Percentiles rank a stretch among this genome's conserved stretches.
Conservation (phyloP, 1,284 basidiomycete species). For the Pulchroboletus neoregius region DNA sequence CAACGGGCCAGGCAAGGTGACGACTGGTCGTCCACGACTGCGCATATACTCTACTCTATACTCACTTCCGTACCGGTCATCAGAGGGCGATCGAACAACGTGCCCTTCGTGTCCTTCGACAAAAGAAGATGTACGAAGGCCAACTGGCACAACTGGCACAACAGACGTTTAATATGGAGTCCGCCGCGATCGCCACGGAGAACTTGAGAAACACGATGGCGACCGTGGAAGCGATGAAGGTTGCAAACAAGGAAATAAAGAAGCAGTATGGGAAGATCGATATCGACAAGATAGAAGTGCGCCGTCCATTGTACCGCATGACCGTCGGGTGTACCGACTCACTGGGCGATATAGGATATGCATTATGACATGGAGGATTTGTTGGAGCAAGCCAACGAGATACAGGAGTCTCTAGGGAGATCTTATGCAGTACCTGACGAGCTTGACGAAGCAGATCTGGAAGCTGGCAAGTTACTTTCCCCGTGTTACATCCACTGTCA, state of each 20-base stretch:
- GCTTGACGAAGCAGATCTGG: conserved; percentile 94
- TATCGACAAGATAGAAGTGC: conserved; percentile 96
- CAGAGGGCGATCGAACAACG: conserved; percentile 92
- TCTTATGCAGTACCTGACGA: conserved; percentile 98
- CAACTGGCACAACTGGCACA: conserved; percentile 91
- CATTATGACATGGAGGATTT: conserved; percentile 99
- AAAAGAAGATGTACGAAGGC: conserved; percentile 94
- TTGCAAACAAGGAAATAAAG: conserved; percentile 96
- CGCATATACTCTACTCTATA: background rate
- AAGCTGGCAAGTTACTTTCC: conserved; percentile 70
- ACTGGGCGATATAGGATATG: conserved; percentile 57
- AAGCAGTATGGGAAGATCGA: conserved; percentile 98
- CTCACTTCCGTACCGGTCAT: background rate
- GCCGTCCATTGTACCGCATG: conserved; percentile 20
- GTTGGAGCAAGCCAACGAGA: conserved; percentile 95
- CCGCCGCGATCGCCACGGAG: conserved; percentile 91
- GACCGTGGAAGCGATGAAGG: conserved; percentile 97
- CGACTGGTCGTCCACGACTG: background rate
- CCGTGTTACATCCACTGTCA: background rate
- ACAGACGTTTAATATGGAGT: conserved; percentile 99
- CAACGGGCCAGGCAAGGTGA: conserved; percentile 92
- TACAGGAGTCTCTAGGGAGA: conserved; percentile 90
- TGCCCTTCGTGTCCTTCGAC: conserved; percentile 91
- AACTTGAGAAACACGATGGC: conserved; percentile 99
- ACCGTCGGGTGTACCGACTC: background rate